phyloP scores from a whole-genome alignment of 768 basidiomycete genomes.

The Phaeotremella skinneri region DNA sequence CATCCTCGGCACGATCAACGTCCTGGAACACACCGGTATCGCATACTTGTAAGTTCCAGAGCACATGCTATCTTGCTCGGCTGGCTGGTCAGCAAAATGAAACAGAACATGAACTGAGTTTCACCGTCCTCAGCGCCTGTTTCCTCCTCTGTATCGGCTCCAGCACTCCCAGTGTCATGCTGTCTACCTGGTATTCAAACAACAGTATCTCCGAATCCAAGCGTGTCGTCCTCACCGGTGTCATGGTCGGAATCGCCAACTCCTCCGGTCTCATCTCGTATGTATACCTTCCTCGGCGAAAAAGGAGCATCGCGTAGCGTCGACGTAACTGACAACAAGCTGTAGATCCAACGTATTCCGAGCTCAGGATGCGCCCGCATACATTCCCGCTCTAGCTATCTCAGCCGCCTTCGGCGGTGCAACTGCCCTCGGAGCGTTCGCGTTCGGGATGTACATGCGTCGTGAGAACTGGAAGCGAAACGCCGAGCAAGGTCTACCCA shows the following conservation, averaged over 20 bases:
- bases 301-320: neutral
- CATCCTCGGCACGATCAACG: slow-evolving; percentile 56
- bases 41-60: slow-evolving; percentile 55
- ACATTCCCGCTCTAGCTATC: slow-evolving; percentile 57
- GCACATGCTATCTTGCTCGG: neutral
- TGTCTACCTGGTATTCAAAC: slow-evolving; percentile 55
- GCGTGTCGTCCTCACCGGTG: slow-evolving; percentile 57
- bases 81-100: neutral
- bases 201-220: slow-evolving; percentile 58
- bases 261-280: slow-evolving; percentile 2
- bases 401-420: slow-evolving; percentile 58
- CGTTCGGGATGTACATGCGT: slow-evolving; percentile 59
- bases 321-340: neutral
- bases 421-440: slow-evolving; percentile 55
- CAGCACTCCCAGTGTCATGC: slow-evolving; percentile 21
- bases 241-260: slow-evolving; percentile 58
- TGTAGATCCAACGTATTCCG: slow-evolving; percentile 55
- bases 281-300: neutral
- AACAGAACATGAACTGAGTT: too few relatives aligned
- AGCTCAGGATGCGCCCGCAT: slow-evolving; percentile 58
- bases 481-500: slow-evolving; percentile 41
- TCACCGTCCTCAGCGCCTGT: too few relatives aligned
- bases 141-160: slow-evolving; percentile 59
- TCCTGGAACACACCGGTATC: slow-evolving; percentile 53
- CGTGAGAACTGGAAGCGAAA: slow-evolving; percentile 57